These are phyloP conservation scores for Trametes meyenii DNA, from an alignment of 768 basidiomycete species.

Conservation along the genomic window DNA sequence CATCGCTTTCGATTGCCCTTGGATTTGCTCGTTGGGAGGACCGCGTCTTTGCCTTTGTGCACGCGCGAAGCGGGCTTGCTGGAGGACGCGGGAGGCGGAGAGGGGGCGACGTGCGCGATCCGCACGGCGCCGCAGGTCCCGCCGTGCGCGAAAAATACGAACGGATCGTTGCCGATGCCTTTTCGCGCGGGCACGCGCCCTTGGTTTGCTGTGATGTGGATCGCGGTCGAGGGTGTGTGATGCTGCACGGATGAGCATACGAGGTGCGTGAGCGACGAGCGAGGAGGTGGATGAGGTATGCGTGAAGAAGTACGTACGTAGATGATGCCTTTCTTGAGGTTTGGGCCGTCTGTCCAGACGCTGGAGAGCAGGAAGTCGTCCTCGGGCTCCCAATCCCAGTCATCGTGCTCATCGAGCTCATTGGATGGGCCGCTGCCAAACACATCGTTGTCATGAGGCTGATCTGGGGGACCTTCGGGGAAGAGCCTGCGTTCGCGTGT, in stretches of 20 bases:
- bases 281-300: not conserved
- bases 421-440: constrained; percentile 4
- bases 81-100: not conserved
- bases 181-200: constrained; percentile 52
- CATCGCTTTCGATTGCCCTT: not conserved
- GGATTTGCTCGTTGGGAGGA: too few species aligned
- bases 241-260: constrained; percentile 40
- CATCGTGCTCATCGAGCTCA: constrained; percentile 41
- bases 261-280: not conserved
- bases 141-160: constrained; percentile 54
- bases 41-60: not conserved
- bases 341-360: constrained; percentile 54
- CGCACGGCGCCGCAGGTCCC: constrained; percentile 25
- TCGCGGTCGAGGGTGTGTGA: constrained; percentile 50
- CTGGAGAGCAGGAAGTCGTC: constrained; percentile 63
- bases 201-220: constrained; percentile 68
- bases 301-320: constrained; percentile 51
- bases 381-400: constrained; percentile 72
- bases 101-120: constrained; percentile 25
- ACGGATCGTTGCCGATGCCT: constrained; percentile 63
- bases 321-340: constrained; percentile 51
- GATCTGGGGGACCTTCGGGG: constrained; percentile 26
- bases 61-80: not conserved
- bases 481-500: constrained; percentile 36
- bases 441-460: constrained; percentile 15